Evolutionary conservation across 2,329 filamentous ascomycete genomes (phyloP).

Genomic region (Volutella citrinella): DNA sequence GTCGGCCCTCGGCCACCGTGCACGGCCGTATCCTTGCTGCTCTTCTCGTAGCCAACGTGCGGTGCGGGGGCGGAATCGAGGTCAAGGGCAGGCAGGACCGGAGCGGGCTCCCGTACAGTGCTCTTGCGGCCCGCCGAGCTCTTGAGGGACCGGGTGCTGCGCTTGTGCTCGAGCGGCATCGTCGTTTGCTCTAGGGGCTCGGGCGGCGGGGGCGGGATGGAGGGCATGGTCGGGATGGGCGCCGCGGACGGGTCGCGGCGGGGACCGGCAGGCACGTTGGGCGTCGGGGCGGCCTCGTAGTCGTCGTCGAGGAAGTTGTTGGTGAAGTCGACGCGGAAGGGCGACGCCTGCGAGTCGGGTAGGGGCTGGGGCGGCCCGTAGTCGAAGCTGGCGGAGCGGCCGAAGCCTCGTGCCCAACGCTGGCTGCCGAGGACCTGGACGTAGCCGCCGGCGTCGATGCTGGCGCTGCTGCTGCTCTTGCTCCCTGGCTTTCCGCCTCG

Average conservation of each 20-base stretch:
- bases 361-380: conserved; percentile 46
- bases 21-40: conserved; percentile 46
- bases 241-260: conserved; percentile 41
- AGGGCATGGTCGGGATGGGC: conserved; percentile 34
- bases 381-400: conserved; percentile 74
- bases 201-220: conserved; percentile 34
- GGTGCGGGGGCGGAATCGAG: conserved; percentile 56
- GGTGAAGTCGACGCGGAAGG: conserved; percentile 49
- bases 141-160: conserved; percentile 55
- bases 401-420: conserved; percentile 51
- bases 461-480: conserved; percentile 68
- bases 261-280: conserved; percentile 78
- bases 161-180: conserved; percentile 48
- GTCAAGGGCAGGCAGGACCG: conserved; percentile 33
- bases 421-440: conserved; percentile 56
- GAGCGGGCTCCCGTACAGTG: conserved; percentile 24
- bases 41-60: conserved; percentile 57
- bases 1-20: conserved; percentile 50
- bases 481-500: conserved; percentile 62
- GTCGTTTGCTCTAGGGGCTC: conserved; percentile 38
- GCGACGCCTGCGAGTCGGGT: conserved; percentile 24
- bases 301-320: conserved; percentile 50
- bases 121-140: conserved; percentile 40
- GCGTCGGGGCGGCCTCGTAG: conserved; percentile 81
- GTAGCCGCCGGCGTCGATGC: conserved; percentile 63